Conservation (phyloP, 148 eudicot species). For the Rhododendron griersonianum region DNA sequence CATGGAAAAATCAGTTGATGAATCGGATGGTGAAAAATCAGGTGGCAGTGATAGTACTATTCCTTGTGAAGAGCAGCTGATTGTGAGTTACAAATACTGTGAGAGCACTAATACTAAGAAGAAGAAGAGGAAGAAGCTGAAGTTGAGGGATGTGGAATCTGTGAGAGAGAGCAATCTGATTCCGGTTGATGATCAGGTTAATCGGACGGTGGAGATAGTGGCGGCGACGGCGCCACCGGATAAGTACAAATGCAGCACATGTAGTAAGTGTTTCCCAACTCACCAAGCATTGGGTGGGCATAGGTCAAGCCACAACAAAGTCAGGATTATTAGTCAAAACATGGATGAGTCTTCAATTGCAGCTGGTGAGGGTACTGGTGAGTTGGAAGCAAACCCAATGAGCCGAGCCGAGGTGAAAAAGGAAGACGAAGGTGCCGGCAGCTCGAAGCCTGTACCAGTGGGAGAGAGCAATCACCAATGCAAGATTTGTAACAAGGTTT, state of each 20-base stretch:
- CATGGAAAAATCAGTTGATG: background rate
- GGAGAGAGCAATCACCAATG: slow-evolving; percentile 10
- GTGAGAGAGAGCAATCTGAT: background rate
- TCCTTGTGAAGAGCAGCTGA: background rate
- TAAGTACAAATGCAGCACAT: slow-evolving; percentile 39
- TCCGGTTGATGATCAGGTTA: background rate
- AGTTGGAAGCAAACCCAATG: background rate
- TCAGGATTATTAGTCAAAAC: background rate
- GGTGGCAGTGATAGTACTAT: background rate
- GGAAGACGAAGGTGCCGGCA: slow-evolving; percentile 2
- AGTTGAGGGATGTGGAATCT: slow-evolving; percentile 23
- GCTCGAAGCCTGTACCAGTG: background rate
- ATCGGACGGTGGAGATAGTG: background rate
- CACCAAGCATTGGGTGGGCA: slow-evolving; percentile 62
- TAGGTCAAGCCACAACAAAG: slow-evolving; percentile 47
- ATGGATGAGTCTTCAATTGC: background rate
- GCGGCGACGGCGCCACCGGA: background rate
- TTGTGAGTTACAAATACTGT: background rate
- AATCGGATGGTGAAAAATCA: background rate
- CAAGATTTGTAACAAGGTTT: slow-evolving; percentile 27
- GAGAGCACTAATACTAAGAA: slow-evolving; percentile 5
- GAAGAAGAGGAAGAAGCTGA: slow-evolving; percentile 25
- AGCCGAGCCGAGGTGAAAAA: background rate
- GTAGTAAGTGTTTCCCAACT: slow-evolving; percentile 33
- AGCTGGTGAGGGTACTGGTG: background rate